phyloP scores from a whole-genome alignment of 2,329 filamentous ascomycete genomes.

The Xylariomycetidae sp. region DNA sequence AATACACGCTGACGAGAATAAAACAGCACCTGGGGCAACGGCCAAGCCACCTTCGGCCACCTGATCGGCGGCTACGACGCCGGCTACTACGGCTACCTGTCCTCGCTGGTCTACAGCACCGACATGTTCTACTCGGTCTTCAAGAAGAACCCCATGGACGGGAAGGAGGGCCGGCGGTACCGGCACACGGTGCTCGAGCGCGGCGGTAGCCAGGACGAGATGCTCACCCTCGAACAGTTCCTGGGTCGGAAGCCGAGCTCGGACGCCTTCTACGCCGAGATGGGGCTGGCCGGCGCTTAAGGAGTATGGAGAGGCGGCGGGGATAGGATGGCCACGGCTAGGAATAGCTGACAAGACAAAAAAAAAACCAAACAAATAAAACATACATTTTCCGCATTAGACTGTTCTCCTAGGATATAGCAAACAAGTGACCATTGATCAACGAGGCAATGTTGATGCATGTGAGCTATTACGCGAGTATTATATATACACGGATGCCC shows the following conservation, averaged over 20 bases:
- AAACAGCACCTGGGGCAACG: conserved; percentile 67
- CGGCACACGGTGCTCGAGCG: conserved; percentile 73
- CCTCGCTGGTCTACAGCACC: conserved; percentile 73
- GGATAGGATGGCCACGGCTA: not conserved
- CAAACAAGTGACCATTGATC: too few species aligned
- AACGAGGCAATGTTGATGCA: too few species aligned
- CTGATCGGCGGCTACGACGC: conserved; percentile 82
- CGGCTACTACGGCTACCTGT: conserved; percentile 74
- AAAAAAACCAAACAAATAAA: too few species aligned
- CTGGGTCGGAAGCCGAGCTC: conserved; percentile 70
- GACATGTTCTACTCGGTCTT: conserved; percentile 86
- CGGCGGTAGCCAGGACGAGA: conserved; percentile 75
- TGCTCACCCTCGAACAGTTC: conserved; percentile 75
- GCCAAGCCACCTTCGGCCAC: conserved; percentile 77
- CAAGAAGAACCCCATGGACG: conserved; percentile 73
- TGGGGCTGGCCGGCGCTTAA: conserved; percentile 57
- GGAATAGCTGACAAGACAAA: not conserved
- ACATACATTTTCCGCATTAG: too few species aligned
- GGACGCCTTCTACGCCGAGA: conserved; percentile 75
- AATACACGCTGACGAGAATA: too few species aligned
- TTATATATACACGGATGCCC: too few species aligned
- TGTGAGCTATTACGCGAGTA: too few species aligned
- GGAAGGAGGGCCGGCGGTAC: conserved; percentile 68
- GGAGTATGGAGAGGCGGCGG: too few species aligned
- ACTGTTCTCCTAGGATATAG: too few species aligned